Conservation (phyloP, 2,329 filamentous ascomycete genomes). For the Salinomyces thailandicus region DNA sequence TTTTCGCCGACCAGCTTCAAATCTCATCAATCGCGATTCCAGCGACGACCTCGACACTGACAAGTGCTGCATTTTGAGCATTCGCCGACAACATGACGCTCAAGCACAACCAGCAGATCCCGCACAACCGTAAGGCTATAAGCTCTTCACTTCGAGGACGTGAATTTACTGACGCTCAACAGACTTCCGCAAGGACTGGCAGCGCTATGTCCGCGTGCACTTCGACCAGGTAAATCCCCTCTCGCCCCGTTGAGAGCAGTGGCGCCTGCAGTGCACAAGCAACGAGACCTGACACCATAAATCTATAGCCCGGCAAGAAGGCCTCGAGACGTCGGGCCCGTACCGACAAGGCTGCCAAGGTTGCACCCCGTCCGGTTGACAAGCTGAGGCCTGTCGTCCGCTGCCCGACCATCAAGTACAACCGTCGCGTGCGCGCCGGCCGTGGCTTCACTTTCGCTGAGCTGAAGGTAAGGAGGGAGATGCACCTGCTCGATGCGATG, state of each 20-base stretch:
- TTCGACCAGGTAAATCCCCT: conserved; percentile 91
- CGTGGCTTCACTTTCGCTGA: conserved; percentile 96
- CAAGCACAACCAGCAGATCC: conserved; percentile 99
- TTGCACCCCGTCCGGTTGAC: conserved; percentile 95
- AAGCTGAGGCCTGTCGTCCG: conserved; percentile 91
- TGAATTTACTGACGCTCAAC: conserved; percentile 24
- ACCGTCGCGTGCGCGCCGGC: conserved; percentile 91
- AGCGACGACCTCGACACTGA: conserved; percentile 5
- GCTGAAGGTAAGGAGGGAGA: conserved; percentile 66
- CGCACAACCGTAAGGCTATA: conserved; percentile 59
- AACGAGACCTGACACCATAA: conserved; percentile 26
- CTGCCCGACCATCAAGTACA: conserved; percentile 96
- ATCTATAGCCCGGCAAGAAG: conserved; percentile 82
- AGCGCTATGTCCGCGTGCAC: conserved; percentile 96
- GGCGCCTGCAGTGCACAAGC: conserved; percentile 36
- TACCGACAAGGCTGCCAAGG: conserved; percentile 84
- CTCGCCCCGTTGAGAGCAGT: conserved; percentile 40
- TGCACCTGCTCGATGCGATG: background rate
- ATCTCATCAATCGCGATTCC: background rate
- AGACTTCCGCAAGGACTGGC: conserved; percentile 99
- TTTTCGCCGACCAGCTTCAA: background rate
- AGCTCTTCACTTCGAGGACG: background rate
- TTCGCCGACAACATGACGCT: conserved; percentile 57
- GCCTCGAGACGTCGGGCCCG: conserved; percentile 81
- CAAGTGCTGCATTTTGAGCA: conserved; percentile 5